Base-by-base conservation (phyloP, 2,329 filamentous ascomycete species). In the Nectriaceae sp. region DNA sequence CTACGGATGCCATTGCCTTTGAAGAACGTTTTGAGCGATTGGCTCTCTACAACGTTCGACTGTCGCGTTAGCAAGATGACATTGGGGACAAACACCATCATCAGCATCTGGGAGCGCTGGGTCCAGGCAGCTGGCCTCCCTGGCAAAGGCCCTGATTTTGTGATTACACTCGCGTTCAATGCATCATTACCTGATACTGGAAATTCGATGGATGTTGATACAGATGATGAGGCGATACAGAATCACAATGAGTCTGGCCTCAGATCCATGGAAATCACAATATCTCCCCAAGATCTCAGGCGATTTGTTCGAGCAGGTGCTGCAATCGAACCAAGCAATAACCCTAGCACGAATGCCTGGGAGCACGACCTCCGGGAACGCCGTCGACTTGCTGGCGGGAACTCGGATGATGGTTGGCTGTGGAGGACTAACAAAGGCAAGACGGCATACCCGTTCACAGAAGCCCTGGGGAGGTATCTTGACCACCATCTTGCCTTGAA, bases 1-100 rank as follows among this genome's bases (percentile, higher is more conserved):
- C 63, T 82, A 22, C 73, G 79, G 20, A 82, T 83, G 77, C 80
- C 81, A 0, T 66, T 74, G 4, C 65, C 78, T 2, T 66, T 84
- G 1, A 80, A 79, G 54, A 49, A 66, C 2, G 66, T 78, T 18
- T 55, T 84, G 1, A 51, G 70, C n/a, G 72, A 76, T 19, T 84
- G 83, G 62, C 65, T 84, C 11, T 69, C 73, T 3, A 72, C 65
- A 36, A 75, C 74, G 0, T 83, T 84, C 53, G 81, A 84, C 65
- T 82, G 78, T 52, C 79, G 78, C 21, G 73, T 83, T 38, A 75
- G 70, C 45, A 67, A 76, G 4, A 63, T 83, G 36, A 69, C 69
- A 1, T 61, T 84, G 2, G 76, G 77, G 5, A 80, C 78, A 5
- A 70, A 70, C 38, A 79, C 76, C 2, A 67, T 84, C 0, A 65